Conservation (phyloP, 495 filamentous ascomycete species). For the Aspergillus nidulans region DNA sequence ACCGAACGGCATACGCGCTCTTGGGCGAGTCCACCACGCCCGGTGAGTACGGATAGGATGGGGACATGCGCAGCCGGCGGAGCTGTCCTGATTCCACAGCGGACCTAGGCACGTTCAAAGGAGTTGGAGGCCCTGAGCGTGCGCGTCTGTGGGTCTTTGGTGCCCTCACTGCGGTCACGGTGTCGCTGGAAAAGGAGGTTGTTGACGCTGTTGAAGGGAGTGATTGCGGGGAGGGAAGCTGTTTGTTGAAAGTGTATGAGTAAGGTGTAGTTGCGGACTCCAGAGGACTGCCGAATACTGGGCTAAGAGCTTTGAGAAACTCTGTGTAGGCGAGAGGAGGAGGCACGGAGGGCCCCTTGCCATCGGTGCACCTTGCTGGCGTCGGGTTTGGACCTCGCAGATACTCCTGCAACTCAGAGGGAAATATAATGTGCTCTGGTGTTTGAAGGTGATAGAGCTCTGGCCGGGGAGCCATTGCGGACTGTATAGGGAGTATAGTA, state of each 20-base stretch:
- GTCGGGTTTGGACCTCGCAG: neutral
- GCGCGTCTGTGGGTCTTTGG: neutral
- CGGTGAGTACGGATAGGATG: constrained; percentile 10
- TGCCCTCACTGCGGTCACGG: neutral
- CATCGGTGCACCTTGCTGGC: constrained; percentile 1
- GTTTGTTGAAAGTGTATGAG: constrained; percentile 12
- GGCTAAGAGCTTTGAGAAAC: constrained; percentile 19
- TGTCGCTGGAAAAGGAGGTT: constrained; percentile 1
- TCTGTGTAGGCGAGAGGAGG: constrained; percentile 19
- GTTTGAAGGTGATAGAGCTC: constrained; percentile 14
- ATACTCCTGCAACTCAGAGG: constrained; percentile 15
- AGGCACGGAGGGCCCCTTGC: constrained; percentile 4
- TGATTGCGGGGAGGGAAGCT: constrained; percentile 7
- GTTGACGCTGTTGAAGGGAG: constrained; percentile 4
- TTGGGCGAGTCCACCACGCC: constrained; percentile 4
- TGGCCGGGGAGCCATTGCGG: constrained; percentile 15
- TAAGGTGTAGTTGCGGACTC: neutral
- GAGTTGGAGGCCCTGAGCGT: neutral
- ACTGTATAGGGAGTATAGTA: neutral
- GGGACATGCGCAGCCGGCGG: constrained; percentile 12
- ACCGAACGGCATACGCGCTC: constrained; percentile 12
- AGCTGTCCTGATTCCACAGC: neutral
- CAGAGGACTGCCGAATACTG: constrained; percentile 3
- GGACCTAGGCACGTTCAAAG: neutral
- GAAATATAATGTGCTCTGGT: constrained; percentile 14